phyloP scores from a whole-genome alignment of 2,329 filamentous ascomycete species.

The Xylariaceae sp. region DNA sequence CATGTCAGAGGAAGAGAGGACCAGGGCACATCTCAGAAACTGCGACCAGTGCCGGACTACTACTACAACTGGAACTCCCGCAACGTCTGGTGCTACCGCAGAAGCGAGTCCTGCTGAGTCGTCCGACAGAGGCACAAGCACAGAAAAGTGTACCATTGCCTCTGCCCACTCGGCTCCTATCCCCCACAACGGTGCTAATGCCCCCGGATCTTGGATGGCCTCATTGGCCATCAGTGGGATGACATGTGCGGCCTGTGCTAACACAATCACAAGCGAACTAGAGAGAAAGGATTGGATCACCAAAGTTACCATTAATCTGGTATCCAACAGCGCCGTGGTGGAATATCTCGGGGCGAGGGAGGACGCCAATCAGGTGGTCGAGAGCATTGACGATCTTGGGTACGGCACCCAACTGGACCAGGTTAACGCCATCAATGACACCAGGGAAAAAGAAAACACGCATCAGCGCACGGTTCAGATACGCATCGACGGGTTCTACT shows the following conservation, averaged over 20 bases:
- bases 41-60: constrained; percentile 39
- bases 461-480: constrained; percentile 57
- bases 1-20: constrained; percentile 20
- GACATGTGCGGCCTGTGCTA: constrained; percentile 66
- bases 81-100: constrained; percentile 1
- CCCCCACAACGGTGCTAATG: constrained; percentile 7
- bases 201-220: constrained; percentile 27
- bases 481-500: constrained; percentile 67
- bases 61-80: constrained; percentile 9
- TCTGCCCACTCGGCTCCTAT: constrained; percentile 19
- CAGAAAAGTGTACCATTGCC: constrained; percentile 36
- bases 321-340: constrained; percentile 61
- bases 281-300: constrained; percentile 53
- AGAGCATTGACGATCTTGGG: constrained; percentile 57
- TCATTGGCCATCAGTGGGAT: constrained; percentile 60
- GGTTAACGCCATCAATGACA: constrained; percentile 36
- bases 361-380: constrained; percentile 44
- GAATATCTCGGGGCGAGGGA: constrained; percentile 44
- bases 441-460: constrained; percentile 19
- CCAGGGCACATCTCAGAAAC: constrained; percentile 38
- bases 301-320: constrained; percentile 56
- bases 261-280: constrained; percentile 56
- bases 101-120: constrained; percentile 5
- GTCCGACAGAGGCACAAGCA: constrained; percentile 29
- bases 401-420: constrained; percentile 59